phyloP scores from a whole-genome alignment of 495 filamentous ascomycete species.

The Penicillium atrosanguineum region DNA sequence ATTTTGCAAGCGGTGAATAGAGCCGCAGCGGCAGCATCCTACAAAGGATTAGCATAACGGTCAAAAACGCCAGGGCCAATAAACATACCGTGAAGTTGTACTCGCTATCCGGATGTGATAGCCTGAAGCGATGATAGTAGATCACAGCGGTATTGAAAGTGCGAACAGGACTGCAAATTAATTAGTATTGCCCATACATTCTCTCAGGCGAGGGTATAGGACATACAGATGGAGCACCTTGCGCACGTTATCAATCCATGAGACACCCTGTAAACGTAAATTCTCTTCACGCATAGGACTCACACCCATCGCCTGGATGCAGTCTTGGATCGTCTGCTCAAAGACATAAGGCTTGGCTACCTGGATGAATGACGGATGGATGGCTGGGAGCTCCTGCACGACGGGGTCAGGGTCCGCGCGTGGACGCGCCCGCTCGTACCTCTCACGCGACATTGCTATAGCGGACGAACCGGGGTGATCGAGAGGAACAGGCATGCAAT shows the following conservation, averaged over 20 bases:
- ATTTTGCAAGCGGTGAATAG: conserved; percentile 94
- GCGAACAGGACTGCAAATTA: conserved; percentile 60
- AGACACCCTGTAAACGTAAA: conserved; percentile 70
- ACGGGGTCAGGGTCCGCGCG: conserved; percentile 12
- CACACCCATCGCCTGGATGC: conserved; percentile 52
- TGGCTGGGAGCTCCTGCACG: conserved; percentile 40
- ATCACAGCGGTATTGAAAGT: conserved; percentile 81
- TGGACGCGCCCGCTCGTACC: conserved; percentile 15
- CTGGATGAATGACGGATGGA: conserved; percentile 70
- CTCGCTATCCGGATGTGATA: conserved; percentile 70
- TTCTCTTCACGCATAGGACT: conserved; percentile 64
- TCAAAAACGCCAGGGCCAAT: not conserved
- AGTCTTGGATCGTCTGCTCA: conserved; percentile 58
- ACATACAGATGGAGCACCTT: conserved; percentile 66
- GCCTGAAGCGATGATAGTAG: conserved; percentile 87
- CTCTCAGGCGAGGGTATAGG: not conserved
- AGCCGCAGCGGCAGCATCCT: conserved; percentile 84
- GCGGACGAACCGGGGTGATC: not conserved
- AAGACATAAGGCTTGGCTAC: conserved; percentile 68
- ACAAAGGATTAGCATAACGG: conserved; percentile 12
- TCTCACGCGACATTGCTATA: conserved; percentile 23
- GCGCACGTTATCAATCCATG: conserved; percentile 78
- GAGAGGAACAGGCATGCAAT: not conserved
- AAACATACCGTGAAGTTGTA: conserved; percentile 56
- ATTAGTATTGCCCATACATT: conserved; percentile 8